Conservation (phyloP, 129 eudicot species). For the Lactuca sativa region DNA sequence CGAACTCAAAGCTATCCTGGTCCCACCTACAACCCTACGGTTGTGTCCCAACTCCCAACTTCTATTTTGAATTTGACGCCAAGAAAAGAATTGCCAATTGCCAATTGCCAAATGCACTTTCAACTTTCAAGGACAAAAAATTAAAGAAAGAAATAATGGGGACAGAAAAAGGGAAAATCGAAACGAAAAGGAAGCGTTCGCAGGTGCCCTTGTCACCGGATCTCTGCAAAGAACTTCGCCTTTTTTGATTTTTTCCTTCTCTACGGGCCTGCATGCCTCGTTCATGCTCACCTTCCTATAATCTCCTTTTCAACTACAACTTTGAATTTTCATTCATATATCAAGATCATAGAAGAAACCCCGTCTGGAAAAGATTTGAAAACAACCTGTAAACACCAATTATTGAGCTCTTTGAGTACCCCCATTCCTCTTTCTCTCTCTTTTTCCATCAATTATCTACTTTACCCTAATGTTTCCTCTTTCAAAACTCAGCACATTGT, state of each 20-base stretch:
- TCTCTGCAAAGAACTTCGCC: not conserved
- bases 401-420: not conserved
- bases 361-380: constrained; percentile 9
- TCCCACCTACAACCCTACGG: not conserved
- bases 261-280: constrained; percentile 11
- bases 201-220: constrained; percentile 10
- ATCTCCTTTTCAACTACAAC: constrained; percentile 11
- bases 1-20: not conserved
- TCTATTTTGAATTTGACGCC: constrained; percentile 30
- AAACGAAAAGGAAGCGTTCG: constrained; percentile 9
- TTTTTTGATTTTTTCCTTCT: not conserved
- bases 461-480: not conserved
- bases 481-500: constrained; percentile 5
- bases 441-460: not conserved
- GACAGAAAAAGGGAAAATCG: constrained; percentile 1
- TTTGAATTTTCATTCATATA: not conserved
- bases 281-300: not conserved
- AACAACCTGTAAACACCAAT: not conserved
- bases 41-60: constrained; percentile 15
- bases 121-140: not conserved
- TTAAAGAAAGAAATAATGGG: constrained; percentile 2
- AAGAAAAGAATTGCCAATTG: not conserved
- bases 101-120: not conserved
- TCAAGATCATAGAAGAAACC: constrained; percentile 5
- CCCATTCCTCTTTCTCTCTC: constrained; percentile 1